Evolutionary conservation across 257 asterid genomes (phyloP), one percentile per base, ranked within the genome.

Genomic region (Lycium ferocissimum): DNA sequence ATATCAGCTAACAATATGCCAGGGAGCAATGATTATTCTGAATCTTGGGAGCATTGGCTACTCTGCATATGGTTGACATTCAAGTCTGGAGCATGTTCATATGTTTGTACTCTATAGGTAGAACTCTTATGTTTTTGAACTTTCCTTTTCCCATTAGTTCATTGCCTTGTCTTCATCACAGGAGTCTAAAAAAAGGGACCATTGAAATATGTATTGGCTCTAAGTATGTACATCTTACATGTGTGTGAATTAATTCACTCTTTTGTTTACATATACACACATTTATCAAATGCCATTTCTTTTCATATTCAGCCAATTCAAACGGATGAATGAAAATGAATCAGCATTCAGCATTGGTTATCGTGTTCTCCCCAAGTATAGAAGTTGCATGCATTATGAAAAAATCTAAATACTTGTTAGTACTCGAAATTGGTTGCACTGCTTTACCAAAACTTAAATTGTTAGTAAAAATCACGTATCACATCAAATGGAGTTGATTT

Each of bases 91-190:
- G 80, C 85, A 87, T 79, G 90, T 87, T 87, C 58, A 53, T 70
- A 80, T 86, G 87, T 87, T 88, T 88, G 86, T 87, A 86, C 88
- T 67, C 53, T 38, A 38, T 7, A 18, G 15, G 14, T 15, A 45
- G 51, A 70, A 38, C 9, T 83, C 43, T 75, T 2, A 53, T 53
- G 4, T 83, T 89, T 71, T 85, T 87, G 89, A 83, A 58, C 87
- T 88, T 89, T 88, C 82, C 88, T 2, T 87, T 92, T 90, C 86
- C 92, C 81, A 83, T 71, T 63, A 87, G 79, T 88, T 89, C 82
- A 80, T 87, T 72, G 89, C 82, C 67, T 63, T 80, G 66, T 61
- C 76, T 22, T 80, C 85, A 71, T 84, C 71, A 61, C 80, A 76
- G 51, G 45, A 76, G 63, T 53, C 47, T 51, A 75, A 8, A 5